phyloP scores from a whole-genome alignment of 2,329 filamentous ascomycete genomes.

The Trichoderma breve region DNA sequence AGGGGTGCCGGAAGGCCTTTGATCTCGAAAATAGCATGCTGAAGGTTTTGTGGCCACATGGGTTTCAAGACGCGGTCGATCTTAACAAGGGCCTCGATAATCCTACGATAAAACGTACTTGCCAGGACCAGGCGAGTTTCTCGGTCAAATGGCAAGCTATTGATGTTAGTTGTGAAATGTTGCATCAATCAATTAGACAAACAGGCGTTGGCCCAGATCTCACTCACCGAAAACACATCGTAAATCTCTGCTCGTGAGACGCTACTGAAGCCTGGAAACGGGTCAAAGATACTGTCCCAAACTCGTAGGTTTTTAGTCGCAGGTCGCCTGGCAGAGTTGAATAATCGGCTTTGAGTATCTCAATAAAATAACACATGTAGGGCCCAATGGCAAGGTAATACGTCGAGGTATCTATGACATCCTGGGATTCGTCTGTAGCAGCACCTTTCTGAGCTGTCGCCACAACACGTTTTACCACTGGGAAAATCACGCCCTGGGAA shows the following conservation, averaged over 20 bases:
- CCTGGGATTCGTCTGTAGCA: conserved; percentile 44
- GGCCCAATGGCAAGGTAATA: conserved; percentile 56
- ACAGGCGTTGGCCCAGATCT: not conserved
- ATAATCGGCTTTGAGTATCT: conserved; percentile 47
- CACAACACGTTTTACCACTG: conserved; percentile 49
- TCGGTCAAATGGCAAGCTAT: conserved; percentile 42
- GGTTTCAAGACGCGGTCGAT: conserved; percentile 57
- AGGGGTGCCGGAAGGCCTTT: conserved; percentile 52
- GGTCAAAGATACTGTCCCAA: conserved; percentile 53
- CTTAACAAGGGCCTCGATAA: conserved; percentile 54
- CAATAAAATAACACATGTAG: conserved; percentile 52
- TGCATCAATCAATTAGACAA: not conserved
- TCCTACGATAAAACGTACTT: conserved; percentile 53
- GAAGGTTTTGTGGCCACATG: conserved; percentile 56
- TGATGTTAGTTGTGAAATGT: not conserved
- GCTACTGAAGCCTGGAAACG: conserved; percentile 50
- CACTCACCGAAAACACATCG: conserved; percentile 52
- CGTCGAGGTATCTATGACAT: conserved; percentile 48
- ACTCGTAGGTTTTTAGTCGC: conserved; percentile 48
- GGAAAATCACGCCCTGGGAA: conserved; percentile 45
- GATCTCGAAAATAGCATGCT: conserved; percentile 52
- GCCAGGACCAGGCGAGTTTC: conserved; percentile 50
- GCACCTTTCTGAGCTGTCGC: conserved; percentile 41
- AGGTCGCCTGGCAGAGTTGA: conserved; percentile 45
- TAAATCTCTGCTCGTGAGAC: conserved; percentile 55